A percentile compares a stretch with the other conserved stretches of the same genome.
These are phyloP conservation scores for Gryganskiella cystojenkinii DNA, from an alignment of 192 early-diverging fungal genomes.

Conservation along the genomic window DNA sequence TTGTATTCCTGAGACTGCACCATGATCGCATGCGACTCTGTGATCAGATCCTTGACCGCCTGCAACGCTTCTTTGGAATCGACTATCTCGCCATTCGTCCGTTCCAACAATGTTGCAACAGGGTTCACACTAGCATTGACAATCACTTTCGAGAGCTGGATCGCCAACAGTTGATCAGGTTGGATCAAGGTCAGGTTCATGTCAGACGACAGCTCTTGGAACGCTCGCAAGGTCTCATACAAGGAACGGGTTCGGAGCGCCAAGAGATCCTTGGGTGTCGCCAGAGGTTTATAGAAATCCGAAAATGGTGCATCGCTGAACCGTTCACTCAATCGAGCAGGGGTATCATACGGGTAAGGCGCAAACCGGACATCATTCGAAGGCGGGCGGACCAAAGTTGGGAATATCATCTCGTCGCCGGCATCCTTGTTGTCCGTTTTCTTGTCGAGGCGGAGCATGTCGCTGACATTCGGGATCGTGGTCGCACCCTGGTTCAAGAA, in stretches of 20 bases:
- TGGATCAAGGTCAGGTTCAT: constrained; percentile 57
- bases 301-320: constrained; percentile 38
- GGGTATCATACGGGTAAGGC: constrained; percentile 13
- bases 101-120: constrained; percentile 64
- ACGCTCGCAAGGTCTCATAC: constrained; percentile 21
- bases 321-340: constrained; percentile 20
- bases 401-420: constrained; percentile 16
- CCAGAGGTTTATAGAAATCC: constrained; percentile 27
- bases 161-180: constrained; percentile 29
- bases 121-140: constrained; percentile 77
- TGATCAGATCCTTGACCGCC: constrained; percentile 31
- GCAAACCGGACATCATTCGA: neutral
- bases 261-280: constrained; percentile 8
- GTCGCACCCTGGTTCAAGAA: neutral
- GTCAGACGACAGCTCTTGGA: constrained; percentile 45
- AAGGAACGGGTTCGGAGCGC: constrained; percentile 28
- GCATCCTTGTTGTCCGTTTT: constrained; percentile 9
- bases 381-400: constrained; percentile 13
- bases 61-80: constrained; percentile 11
- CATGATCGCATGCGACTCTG: constrained; percentile 35
- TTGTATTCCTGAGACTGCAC: constrained; percentile 50
- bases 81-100: constrained; percentile 65
- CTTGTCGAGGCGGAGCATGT: neutral
- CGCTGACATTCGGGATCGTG: constrained; percentile 3
- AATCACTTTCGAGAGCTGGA: constrained; percentile 64